Evolutionary conservation across 352 stramenopile genomes (phyloP).

Genomic region (Phytophthora ramorum): DNA sequence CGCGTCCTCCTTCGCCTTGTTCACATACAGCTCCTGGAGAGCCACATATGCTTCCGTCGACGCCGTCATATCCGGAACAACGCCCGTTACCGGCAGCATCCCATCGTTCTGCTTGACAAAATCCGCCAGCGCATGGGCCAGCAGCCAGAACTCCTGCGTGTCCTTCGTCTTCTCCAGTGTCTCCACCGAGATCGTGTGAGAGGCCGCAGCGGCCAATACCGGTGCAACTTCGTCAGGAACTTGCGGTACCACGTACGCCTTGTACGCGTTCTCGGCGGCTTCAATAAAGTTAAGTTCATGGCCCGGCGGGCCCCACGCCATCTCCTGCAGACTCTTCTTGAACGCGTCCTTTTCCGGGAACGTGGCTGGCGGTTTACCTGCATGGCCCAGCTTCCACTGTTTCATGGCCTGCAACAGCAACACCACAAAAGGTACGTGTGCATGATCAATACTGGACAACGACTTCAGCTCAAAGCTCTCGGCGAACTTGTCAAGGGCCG

Average conservation of each 20-base stretch:
- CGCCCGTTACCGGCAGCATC: constrained; percentile 87
- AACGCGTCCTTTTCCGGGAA: constrained; percentile 94
- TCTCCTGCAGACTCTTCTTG: constrained; percentile 71
- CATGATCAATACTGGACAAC: constrained; percentile 87
- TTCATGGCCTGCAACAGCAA: constrained; percentile 84
- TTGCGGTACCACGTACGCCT: constrained; percentile 87
- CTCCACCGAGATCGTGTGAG: constrained; percentile 26
- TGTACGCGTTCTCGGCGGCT: constrained; percentile 92
- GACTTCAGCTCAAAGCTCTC: constrained; percentile 65
- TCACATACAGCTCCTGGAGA: constrained; percentile 94
- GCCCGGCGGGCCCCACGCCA: constrained; percentile 55
- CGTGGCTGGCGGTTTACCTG: constrained; percentile 61
- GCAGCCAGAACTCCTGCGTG: constrained; percentile 81
- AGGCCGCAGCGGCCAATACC: constrained; percentile 55
- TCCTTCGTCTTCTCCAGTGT: constrained; percentile 45
- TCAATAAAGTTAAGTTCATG: constrained; percentile 98
- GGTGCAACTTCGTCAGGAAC: constrained; percentile 83
- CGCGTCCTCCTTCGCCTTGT: constrained; percentile 87
- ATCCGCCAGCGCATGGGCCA: constrained; percentile 72
- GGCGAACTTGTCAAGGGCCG: constrained; percentile 65
- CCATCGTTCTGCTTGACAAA: constrained; percentile 81
- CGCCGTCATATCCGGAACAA: constrained; percentile 97
- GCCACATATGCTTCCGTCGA: constrained; percentile 95
- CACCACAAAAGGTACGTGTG: constrained; percentile 95
- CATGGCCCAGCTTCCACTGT: constrained; percentile 61